Base-by-base conservation (phyloP, 306 rosid genomes). In the Prinsepia uniflora region DNA sequence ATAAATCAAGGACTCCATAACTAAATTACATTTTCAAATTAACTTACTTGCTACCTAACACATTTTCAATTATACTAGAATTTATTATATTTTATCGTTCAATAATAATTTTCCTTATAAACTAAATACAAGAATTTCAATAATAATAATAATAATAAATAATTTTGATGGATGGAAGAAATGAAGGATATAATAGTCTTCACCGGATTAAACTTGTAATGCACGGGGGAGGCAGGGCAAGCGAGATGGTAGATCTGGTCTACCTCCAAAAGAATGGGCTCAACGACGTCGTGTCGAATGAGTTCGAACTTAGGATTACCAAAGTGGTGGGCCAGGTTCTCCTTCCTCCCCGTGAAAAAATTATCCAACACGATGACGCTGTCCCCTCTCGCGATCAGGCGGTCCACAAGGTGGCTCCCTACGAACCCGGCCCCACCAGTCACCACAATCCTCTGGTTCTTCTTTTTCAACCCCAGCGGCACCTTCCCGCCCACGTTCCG, bases 351-450 rank as follows among this genome's bases (percentile, higher is more conserved):
- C 0, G 98, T 93, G 62, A 93, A 93, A 78, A 90, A 85, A 68
- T 88, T 93, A 74, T 93, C 98, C 0, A 90, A 80, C 18, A 93
- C 97, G 67, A 93, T 88, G 67, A 93, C 94, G 58, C 82, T 93
- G 11, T 93, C 92, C 0, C 98, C 98, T 2, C 96, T 63, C 24
- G 84, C 90, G 0, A 93, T 87, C 81, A 93, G 61, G 69, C 96
- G 97, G 76, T 93, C 98, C 48, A 93, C 98, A 3, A 93, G 85
- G 67, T 93, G 98, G 77, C 97, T 90, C 36, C 97, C 97, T 0
- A 93, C 98, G 82, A 93, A 93, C 68, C 98, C 98, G 3, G 98
- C 98, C 52, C 98, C 98, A 42, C 97, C 98, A 0, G 98, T 93
- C 3, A 93, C 92, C 52, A 93, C 71, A 10, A 93, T 68, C 81